phyloP scores from a whole-genome alignment of 805 yeast genomes.

The Sugiyamaella smithiae region DNA sequence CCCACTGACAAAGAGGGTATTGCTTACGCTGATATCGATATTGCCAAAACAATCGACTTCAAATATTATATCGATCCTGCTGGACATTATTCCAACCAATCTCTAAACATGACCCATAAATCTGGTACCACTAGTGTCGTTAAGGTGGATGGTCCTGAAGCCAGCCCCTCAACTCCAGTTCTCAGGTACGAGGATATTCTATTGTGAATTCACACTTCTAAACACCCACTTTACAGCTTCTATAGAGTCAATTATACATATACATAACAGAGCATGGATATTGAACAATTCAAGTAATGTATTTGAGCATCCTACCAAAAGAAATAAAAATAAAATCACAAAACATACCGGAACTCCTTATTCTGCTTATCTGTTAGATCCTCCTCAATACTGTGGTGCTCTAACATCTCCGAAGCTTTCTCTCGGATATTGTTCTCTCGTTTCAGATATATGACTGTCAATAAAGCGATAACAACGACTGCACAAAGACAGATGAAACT shows the following conservation, averaged over 20 bases:
- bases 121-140: constrained; percentile 4
- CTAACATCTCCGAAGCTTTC: not conserved
- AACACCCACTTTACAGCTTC: no score
- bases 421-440: not conserved
- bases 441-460: not conserved
- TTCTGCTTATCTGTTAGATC: constrained; percentile 49
- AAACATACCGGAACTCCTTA: constrained; percentile 47
- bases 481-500: constrained; percentile 6
- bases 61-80: constrained; percentile 18
- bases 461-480: not conserved
- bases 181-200: not conserved
- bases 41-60: constrained; percentile 2
- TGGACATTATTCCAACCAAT: constrained; percentile 16
- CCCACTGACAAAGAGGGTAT: constrained; percentile 14
- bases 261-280: no score
- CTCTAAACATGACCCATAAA: constrained; percentile 7
- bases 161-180: not conserved
- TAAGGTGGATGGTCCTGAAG: not conserved
- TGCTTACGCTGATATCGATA: constrained; percentile 11
- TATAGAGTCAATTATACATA: no score
- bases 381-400: not conserved
- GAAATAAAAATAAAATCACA: not conserved
- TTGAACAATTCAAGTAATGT: no score
- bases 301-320: no score
- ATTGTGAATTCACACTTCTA: not conserved